Base-by-base conservation (phyloP, 1,139 yeast genomes). In the Hemisphaericaspora subhashii region DNA sequence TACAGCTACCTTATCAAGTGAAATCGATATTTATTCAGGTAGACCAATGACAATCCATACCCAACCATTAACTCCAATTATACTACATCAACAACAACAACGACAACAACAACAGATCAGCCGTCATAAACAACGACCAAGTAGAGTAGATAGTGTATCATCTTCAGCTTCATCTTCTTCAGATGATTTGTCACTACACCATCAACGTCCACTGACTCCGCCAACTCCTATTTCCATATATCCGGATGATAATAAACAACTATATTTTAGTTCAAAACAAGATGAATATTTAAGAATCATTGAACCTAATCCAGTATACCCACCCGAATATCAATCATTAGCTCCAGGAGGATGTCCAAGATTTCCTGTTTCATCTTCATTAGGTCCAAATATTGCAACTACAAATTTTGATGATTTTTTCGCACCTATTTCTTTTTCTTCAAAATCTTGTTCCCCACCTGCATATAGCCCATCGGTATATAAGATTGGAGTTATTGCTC, bases 381-480 rank as follows among this genome's bases (percentile, higher is more conserved):
- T 34, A n/a, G 24, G 24, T 22, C 31, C 37, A 37, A 38, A 27
- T 28, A 33, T 15, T 8, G 35, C 12, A 15, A 47, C 17, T 13
- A 4, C 29, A 12, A 11, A 16, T 8, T 9, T 17, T 11, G 5
- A 15, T 11, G 25, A 22, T 24, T 22, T 24, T 31, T 24, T 31
- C 34, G 20, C 34, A 10, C 10, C 14, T 12, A 25, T 14, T 12
- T n/a, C 14, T 18, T 26, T 14, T 8, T 27, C 31, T 11, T 5
- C 21, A 15, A 27, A 15, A 15, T 27, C 8, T 15, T 27, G 15
- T 15, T 16, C 13, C 36, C n/a, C 35, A 8, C 89, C 90, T 0
- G 38, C 24, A 10, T 81, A 84, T 51, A 31, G 70, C 0, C 85
- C 90, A 0, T 70, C 87, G 0, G 76, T 79, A 1, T 75, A 80